phyloP scores from a whole-genome alignment of 768 basidiomycete species.

The Pleurotus citrinopileatus region DNA sequence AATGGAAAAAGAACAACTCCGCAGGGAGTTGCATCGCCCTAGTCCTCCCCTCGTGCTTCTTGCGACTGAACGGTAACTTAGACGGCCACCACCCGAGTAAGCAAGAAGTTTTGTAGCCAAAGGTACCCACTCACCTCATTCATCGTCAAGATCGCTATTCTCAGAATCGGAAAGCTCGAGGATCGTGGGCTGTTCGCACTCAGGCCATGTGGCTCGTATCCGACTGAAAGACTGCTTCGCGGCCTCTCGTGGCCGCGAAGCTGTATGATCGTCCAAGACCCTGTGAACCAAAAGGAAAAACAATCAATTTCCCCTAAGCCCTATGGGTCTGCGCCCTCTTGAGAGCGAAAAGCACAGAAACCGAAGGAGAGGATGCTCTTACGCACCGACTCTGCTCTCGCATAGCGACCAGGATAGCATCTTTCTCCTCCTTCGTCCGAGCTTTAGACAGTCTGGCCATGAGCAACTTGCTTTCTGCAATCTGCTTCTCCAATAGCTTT shows the following conservation, averaged over 20 bases:
- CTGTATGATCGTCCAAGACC: neutral
- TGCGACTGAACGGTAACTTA: neutral
- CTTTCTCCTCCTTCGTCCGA: constrained; percentile 49
- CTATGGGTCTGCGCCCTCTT: neutral
- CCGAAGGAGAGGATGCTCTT: no score
- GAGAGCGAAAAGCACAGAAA: neutral
- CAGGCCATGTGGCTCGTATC: neutral
- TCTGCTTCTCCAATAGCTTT: constrained; percentile 45
- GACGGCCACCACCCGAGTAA: neutral
- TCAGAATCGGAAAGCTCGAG: neutral
- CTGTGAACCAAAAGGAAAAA: neutral
- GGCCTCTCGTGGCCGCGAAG: neutral
- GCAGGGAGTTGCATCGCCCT: neutral
- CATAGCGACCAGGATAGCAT: constrained; percentile 40
- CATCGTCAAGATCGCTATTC: neutral
- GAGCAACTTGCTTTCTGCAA: constrained; percentile 48
- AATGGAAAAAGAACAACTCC: neutral
- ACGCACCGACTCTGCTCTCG: constrained; percentile 56
- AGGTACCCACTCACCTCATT: neutral
- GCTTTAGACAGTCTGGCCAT: constrained; percentile 45
- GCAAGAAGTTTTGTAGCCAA: neutral
- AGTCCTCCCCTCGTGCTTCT: neutral
- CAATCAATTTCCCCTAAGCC: neutral
- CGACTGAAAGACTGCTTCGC: neutral
- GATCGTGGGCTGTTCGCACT: neutral